phyloP scores from a whole-genome alignment of 805 yeast genomes.

The Brettanomyces nanus region DNA sequence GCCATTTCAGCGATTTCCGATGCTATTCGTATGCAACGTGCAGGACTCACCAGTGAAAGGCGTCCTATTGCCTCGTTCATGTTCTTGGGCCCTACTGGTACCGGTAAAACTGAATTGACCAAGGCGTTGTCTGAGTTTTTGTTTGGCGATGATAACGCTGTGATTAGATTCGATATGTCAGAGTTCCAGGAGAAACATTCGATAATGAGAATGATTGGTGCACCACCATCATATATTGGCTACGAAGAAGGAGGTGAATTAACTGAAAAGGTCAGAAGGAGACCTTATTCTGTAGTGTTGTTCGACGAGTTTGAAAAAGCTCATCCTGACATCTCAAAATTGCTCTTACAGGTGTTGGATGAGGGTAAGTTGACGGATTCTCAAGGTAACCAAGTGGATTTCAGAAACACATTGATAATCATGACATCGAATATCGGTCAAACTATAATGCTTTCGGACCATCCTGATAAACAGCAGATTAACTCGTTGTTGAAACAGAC shows the following conservation, averaged over 20 bases:
- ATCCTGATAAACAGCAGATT: slow-evolving; percentile 53
- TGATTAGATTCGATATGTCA: slow-evolving; percentile 93
- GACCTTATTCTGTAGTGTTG: slow-evolving; percentile 86
- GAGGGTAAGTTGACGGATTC: slow-evolving; percentile 94
- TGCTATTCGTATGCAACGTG: slow-evolving; percentile 93
- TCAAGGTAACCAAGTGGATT: slow-evolving; percentile 90
- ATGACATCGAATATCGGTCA: slow-evolving; percentile 98
- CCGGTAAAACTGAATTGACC: slow-evolving; percentile 95
- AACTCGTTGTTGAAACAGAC: slow-evolving; percentile 56
- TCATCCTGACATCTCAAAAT: slow-evolving; percentile 89
- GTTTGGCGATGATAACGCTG: slow-evolving; percentile 81
- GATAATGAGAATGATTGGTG: slow-evolving; percentile 85
- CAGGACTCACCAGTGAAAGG: slow-evolving; percentile 89
- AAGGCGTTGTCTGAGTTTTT: slow-evolving; percentile 87
- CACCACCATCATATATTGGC: slow-evolving; percentile 97
- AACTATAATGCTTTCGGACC: slow-evolving; percentile 68
- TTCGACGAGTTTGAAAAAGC: slow-evolving; percentile 98
- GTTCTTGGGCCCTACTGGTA: slow-evolving; percentile 98
- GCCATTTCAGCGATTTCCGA: slow-evolving; percentile 86
- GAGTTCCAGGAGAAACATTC: slow-evolving; percentile 95
- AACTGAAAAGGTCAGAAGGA: slow-evolving; percentile 92
- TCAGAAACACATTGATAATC: slow-evolving; percentile 88
- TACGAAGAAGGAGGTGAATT: slow-evolving; percentile 94
- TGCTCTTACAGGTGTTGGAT: slow-evolving; percentile 84
- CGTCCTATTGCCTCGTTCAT: slow-evolving; percentile 95